These are phyloP conservation scores for Jacaranda mimosifolia DNA, from an alignment of 257 asterid genomes.

Conservation along the genomic window DNA sequence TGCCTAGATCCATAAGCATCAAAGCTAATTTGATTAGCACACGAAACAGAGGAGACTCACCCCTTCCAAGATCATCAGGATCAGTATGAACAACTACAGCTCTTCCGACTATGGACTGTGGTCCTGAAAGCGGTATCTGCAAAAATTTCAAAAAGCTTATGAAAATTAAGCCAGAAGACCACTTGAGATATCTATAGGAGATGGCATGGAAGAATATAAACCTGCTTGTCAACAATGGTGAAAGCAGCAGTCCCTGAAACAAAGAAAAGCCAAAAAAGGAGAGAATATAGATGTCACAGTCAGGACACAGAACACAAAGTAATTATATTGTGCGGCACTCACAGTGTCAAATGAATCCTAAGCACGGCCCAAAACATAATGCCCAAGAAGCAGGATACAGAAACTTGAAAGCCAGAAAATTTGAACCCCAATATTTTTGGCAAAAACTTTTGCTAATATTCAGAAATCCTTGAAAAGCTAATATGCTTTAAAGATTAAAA, in stretches of 20 bases:
- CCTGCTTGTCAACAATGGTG: conserved; percentile 66
- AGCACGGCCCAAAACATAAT: background rate
- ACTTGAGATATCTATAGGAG: background rate
- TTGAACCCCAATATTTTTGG: background rate
- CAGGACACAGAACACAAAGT: background rate
- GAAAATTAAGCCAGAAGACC: conserved; percentile 3
- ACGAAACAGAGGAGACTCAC: conserved; percentile 41
- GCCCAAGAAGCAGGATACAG: background rate
- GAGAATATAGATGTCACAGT: background rate
- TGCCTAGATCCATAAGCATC: background rate
- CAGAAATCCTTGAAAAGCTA: background rate
- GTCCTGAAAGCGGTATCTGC: conserved; percentile 77
- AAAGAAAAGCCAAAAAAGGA: background rate
- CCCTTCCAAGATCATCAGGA: conserved; percentile 80
- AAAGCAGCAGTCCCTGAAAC: conserved; percentile 61
- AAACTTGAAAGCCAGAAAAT: background rate
- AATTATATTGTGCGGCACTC: background rate
- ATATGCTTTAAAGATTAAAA: background rate
- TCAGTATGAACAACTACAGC: conserved; percentile 82
- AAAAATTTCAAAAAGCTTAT: background rate
- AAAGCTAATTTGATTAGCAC: background rate
- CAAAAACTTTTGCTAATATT: background rate
- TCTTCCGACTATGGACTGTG: conserved; percentile 68
- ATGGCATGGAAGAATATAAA: conserved; percentile 20
- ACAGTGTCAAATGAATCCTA: background rate